These are phyloP conservation scores for Blumeriella jaapii DNA, from an alignment of 2,329 filamentous ascomycete genomes.

Conservation along the genomic window DNA sequence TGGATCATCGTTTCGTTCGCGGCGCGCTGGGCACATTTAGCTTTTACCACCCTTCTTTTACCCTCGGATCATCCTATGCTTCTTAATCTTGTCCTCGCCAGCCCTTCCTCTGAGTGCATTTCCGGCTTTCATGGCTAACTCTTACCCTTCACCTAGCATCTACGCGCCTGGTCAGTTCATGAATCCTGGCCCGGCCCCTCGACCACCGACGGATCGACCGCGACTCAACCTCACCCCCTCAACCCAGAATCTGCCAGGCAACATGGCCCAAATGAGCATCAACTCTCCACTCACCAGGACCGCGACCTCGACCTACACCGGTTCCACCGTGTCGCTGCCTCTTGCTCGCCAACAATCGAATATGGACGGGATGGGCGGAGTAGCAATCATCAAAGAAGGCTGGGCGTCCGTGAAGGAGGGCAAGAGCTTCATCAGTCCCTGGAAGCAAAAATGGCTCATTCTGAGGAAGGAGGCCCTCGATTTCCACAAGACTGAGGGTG, in stretches of 20 bases:
- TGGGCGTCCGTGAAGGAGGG: slow-evolving; percentile 86
- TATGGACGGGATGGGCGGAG: slow-evolving; percentile 53
- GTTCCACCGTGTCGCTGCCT: slow-evolving; percentile 63
- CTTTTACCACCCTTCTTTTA: slow-evolving; percentile 1
- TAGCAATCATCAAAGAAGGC: slow-evolving; percentile 69
- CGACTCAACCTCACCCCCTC: slow-evolving; percentile 71
- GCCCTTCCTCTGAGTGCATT: slow-evolving; percentile 3
- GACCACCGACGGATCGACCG: slow-evolving; percentile 74
- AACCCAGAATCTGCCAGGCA: slow-evolving; percentile 58
- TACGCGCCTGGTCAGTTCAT: slow-evolving; percentile 66
- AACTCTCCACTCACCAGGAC: slow-evolving; percentile 56
- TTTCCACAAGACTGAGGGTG: slow-evolving; percentile 84
- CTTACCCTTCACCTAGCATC: slow-evolving; percentile 31
- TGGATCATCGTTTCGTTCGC: slow-evolving; percentile 8
- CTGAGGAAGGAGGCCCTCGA: slow-evolving; percentile 87
- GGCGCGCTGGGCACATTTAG: slow-evolving; percentile 10
- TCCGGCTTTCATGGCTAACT: slow-evolving; percentile 11
- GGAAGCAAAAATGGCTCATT: slow-evolving; percentile 88
- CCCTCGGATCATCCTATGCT: slow-evolving; percentile 1
- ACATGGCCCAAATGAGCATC: slow-evolving; percentile 68
- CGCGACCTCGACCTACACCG: slow-evolving; percentile 55
- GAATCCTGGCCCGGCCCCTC: slow-evolving; percentile 91
- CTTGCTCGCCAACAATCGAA: slow-evolving; percentile 45
- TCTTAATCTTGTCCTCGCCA: slow-evolving; percentile 3
- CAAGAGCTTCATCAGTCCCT: slow-evolving; percentile 68